Evolutionary conservation across 306 rosid species (phyloP).

Genomic region (Arachis hypogaea): DNA sequence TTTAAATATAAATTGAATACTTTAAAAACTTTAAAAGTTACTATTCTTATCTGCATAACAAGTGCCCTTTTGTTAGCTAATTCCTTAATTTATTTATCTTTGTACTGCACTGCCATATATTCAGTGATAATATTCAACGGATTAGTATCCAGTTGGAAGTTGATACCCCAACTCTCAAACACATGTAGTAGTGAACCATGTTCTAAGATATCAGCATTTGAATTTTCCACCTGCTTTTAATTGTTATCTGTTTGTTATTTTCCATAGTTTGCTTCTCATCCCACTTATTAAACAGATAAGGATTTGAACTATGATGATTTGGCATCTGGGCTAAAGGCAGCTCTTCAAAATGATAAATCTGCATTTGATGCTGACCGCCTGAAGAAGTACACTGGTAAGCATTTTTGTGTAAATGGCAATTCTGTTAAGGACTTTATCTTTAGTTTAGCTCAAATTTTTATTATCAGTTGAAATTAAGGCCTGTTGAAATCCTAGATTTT

Average conservation of each 20-base stretch:
- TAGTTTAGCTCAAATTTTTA: constrained; percentile 13
- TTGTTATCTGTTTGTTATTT: constrained; percentile 26
- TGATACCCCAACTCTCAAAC: too few species aligned
- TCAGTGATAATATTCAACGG: not conserved
- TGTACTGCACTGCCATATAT: not conserved
- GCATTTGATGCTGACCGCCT: constrained; percentile 71
- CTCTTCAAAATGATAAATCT: constrained; percentile 44
- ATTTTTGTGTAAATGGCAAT: constrained; percentile 11
- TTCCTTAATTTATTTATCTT: not conserved
- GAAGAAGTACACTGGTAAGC: constrained; percentile 80
- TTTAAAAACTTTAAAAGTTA: too few species aligned
- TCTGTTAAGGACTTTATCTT: not conserved
- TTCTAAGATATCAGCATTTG: too few species aligned
- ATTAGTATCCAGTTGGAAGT: constrained; percentile 10
- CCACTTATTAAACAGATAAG: constrained; percentile 55
- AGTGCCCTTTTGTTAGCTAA: not conserved
- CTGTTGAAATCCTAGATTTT: not conserved
- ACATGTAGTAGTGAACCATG: too few species aligned
- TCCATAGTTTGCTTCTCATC: constrained; percentile 5
- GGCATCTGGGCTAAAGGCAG: constrained; percentile 82
- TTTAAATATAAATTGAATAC: too few species aligned
- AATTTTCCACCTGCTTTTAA: not conserved
- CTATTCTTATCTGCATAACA: too few species aligned
- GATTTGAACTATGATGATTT: constrained; percentile 83
- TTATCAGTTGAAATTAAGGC: constrained; percentile 23